phyloP scores from a whole-genome alignment of 1,284 basidiomycete genomes.

The Microbotryomycetes sp. region DNA sequence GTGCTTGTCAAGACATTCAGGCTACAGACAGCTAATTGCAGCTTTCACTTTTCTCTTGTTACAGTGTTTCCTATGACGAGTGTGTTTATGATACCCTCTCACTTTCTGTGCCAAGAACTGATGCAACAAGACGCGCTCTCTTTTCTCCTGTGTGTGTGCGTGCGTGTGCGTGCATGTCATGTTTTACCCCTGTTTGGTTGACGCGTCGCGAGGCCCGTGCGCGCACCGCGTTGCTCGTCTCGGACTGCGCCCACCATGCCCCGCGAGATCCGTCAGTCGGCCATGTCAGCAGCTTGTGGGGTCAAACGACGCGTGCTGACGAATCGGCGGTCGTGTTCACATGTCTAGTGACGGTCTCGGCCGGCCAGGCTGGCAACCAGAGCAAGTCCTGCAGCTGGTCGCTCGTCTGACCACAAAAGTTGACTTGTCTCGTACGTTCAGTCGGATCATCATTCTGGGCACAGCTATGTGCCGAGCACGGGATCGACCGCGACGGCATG shows the following conservation, averaged over 20 bases:
- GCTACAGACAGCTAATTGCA: too few species aligned
- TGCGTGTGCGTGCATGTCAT: too few species aligned
- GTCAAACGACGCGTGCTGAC: background rate
- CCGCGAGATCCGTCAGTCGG: constrained; percentile 20
- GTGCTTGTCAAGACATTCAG: too few species aligned
- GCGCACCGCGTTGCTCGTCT: too few species aligned
- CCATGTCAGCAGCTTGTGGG: background rate
- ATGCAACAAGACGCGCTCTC: too few species aligned
- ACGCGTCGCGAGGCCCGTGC: too few species aligned
- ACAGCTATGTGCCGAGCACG: constrained; percentile 89
- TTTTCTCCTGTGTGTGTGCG: too few species aligned
- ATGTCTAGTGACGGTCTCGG: constrained; percentile 58
- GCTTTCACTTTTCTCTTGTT: too few species aligned
- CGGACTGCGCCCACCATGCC: constrained; percentile 22
- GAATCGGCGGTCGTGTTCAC: background rate
- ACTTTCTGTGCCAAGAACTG: too few species aligned
- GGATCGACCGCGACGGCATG: constrained; percentile 86
- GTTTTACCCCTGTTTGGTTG: too few species aligned
- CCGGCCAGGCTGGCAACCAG: constrained; percentile 95
- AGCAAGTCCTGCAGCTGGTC: constrained; percentile 50
- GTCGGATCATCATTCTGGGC: constrained; percentile 93
- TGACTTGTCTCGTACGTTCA: constrained; percentile 35
- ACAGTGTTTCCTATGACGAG: too few species aligned
- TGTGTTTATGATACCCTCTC: too few species aligned
- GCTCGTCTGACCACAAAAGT: background rate